Evolutionary conservation across 2,329 filamentous ascomycete species (phyloP), one percentile per base, ranked within the genome.

Genomic region (Alternaria gaisen): DNA sequence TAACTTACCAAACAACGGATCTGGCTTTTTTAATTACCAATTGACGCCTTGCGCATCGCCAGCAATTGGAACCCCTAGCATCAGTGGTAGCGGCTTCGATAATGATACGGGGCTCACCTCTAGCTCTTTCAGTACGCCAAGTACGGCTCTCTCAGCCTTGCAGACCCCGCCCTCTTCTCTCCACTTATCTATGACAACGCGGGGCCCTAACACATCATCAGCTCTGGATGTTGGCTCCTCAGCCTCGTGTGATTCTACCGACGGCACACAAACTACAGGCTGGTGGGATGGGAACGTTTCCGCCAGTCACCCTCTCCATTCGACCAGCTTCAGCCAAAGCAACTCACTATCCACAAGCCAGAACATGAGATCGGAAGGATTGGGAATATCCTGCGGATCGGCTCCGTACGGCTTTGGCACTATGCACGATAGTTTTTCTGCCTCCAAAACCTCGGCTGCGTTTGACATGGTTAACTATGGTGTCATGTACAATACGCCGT

Each of bases 91-190:
- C 41, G 44, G 51, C 12, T 78, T 75, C 54, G 67, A 59, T 57
- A 70, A 74, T 43, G 70, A 65, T 42, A 65, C 66, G 34, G 61
- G 63, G 47, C 24, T 70, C 41, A 32, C 63, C 28, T 69, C 61
- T 48, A 59, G 63, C 34, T 61, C 70, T 30, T 61, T 61, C 24
- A 61, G 66, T 22, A 59, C 62, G 12, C 69, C 63, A 41, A 69
- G 65, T 57, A 68, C 65, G 60, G 71, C 72, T 66, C 72, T 78
- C 52, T 76, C 75, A 74, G 77, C 77, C 70, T 76, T 76, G 64
- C 72, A 76, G 51, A 79, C 76, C 51, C 77, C 75, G 53, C 76
- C 76, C 41, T 67, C 73, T 38, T 73, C 75, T n/a, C 63, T 71
- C 34, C 68, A 69, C 3, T 61, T 77, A 44, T 60, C 72, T 16